A percentile compares a stretch with the other conserved stretches of the same genome.
Evolutionary conservation across 768 basidiomycete genomes (phyloP).

Genomic region (Russula lepida): DNA sequence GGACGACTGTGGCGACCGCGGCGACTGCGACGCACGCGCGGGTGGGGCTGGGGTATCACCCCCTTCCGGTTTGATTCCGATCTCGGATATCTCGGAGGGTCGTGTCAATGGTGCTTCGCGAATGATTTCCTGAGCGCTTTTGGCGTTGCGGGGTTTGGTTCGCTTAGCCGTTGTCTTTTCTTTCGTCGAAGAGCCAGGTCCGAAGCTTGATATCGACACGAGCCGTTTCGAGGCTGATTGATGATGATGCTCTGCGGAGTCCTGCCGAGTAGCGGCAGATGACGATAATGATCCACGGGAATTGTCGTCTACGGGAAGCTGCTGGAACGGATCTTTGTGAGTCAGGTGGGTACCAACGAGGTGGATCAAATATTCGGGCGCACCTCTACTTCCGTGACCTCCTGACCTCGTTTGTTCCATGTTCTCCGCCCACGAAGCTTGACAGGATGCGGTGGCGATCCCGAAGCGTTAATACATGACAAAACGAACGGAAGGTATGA

Average conservation of each 20-base stretch:
- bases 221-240: slow-evolving; percentile 12
- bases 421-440: slow-evolving; percentile 18
- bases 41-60: neutral
- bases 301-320: neutral
- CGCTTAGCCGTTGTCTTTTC: neutral
- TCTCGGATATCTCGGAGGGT: neutral
- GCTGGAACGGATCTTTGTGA: slow-evolving; percentile 12
- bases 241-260: neutral
- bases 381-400: slow-evolving; percentile 15
- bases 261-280: slow-evolving; percentile 1
- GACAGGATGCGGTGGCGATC: slow-evolving; percentile 9
- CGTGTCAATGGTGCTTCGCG: slow-evolving; percentile 1
- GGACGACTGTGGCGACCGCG: neutral
- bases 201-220: slow-evolving; percentile 16
- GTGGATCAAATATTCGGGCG: neutral
- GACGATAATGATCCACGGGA: slow-evolving; percentile 12
- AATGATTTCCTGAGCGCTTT: slow-evolving; percentile 13
- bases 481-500: slow-evolving; percentile 21
- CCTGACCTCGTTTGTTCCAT: slow-evolving; percentile 22
- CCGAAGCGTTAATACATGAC: slow-evolving; percentile 10
- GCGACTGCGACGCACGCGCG: neutral
- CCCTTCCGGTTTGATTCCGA: slow-evolving; percentile 1
- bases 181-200: slow-evolving; percentile 1
- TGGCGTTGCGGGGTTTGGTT: slow-evolving; percentile 3
- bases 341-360: slow-evolving; percentile 1